phyloP scores from a whole-genome alignment of 768 basidiomycete species.

The Mycena alexandri region DNA sequence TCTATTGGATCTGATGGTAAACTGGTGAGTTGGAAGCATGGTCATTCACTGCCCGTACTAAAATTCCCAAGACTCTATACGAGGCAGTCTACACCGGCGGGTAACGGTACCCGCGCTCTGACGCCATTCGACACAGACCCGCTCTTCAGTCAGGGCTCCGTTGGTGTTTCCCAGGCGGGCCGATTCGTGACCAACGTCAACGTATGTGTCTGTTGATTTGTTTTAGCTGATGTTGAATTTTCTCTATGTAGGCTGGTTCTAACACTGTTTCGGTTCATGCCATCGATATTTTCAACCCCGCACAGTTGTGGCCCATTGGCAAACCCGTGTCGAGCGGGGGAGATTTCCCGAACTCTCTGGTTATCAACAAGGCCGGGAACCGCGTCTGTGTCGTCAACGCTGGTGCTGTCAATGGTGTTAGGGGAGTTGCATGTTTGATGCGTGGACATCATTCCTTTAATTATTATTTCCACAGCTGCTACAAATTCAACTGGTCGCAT shows the following conservation, averaged over 20 bases:
- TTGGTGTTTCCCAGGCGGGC: constrained; percentile 32
- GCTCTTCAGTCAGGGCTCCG: constrained; percentile 46
- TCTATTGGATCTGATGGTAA: constrained; percentile 48
- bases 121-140: constrained; percentile 39
- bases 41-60: background rate
- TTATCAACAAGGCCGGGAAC: constrained; percentile 47
- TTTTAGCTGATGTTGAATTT: background rate
- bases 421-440: constrained; percentile 39
- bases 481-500: constrained; percentile 4
- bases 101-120: constrained; percentile 40
- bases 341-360: constrained; percentile 55
- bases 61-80: constrained; percentile 31
- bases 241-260: constrained; percentile 49
- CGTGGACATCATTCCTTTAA: background rate
- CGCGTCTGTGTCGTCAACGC: constrained; percentile 52
- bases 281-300: constrained; percentile 50
- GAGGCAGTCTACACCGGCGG: constrained; percentile 34
- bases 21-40: constrained; percentile 38
- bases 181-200: constrained; percentile 31
- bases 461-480: constrained; percentile 9
- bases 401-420: constrained; percentile 51
- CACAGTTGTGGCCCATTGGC: constrained; percentile 46
- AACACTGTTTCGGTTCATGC: constrained; percentile 52
- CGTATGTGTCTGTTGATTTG: background rate
- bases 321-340: constrained; percentile 51